phyloP scores from a whole-genome alignment of 495 filamentous ascomycete genomes.

The Xylaria curta region DNA sequence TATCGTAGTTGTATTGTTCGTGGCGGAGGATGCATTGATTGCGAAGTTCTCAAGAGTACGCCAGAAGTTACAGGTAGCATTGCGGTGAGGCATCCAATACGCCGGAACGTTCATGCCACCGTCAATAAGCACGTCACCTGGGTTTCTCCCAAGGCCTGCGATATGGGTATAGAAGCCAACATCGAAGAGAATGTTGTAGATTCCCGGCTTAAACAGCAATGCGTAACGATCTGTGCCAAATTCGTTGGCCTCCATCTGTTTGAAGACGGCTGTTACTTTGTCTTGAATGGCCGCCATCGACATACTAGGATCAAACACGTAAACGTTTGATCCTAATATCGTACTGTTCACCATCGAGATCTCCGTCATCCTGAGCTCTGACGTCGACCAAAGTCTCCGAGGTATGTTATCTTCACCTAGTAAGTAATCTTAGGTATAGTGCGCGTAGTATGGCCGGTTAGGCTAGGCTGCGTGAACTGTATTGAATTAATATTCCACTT shows the following conservation, averaged over 20 bases:
- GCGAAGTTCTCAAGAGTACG: conserved; percentile 42
- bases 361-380: conserved; percentile 7
- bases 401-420: neutral
- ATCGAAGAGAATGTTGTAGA: conserved; percentile 41
- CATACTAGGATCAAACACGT: conserved; percentile 39
- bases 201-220: conserved; percentile 39
- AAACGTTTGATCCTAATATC: conserved; percentile 40
- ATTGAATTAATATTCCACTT: neutral
- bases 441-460: too few species aligned
- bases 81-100: conserved; percentile 44
- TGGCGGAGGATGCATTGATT: conserved; percentile 38
- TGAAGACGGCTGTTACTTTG: conserved; percentile 35
- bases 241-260: conserved; percentile 45
- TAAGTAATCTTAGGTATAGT: neutral
- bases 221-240: conserved; percentile 40
- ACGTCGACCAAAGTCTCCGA: neutral
- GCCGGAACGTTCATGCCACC: conserved; percentile 42
- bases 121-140: conserved; percentile 40
- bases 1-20: conserved; percentile 44
- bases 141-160: conserved; percentile 36
- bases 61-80: conserved; percentile 45
- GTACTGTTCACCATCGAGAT: conserved; percentile 31
- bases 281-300: conserved; percentile 34
- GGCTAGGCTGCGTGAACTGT: neutral
- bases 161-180: conserved; percentile 44